Percentiles rank a stretch among this genome's conserved stretches.
phyloP scores from a whole-genome alignment of 768 basidiomycete genomes.

The Myochromella boudieri region DNA sequence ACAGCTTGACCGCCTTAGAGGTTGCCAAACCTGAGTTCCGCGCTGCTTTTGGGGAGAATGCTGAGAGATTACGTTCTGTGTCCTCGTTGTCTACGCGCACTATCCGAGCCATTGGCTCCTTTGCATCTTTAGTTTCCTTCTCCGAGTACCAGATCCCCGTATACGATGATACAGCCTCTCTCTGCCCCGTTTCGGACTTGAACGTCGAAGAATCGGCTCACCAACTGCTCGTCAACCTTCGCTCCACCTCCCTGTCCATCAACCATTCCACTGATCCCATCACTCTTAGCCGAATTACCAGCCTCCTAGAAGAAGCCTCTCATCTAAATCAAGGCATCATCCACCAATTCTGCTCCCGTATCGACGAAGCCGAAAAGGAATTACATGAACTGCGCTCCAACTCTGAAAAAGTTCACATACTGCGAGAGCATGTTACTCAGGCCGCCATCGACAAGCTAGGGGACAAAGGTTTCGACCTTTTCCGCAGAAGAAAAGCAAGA shows the following conservation, averaged over 20 bases:
- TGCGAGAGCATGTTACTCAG: slow-evolving; percentile 43
- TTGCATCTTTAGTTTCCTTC: slow-evolving; percentile 50
- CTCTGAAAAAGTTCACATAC: slow-evolving; percentile 40
- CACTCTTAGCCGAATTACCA: slow-evolving; percentile 43
- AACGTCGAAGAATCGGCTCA: slow-evolving; percentile 45
- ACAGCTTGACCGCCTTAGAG: slow-evolving; percentile 64
- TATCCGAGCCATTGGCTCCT: slow-evolving; percentile 47
- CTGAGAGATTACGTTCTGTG: slow-evolving; percentile 43
- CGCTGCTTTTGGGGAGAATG: slow-evolving; percentile 55
- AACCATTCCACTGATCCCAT: slow-evolving; percentile 35
- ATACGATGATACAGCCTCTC: slow-evolving; percentile 30
- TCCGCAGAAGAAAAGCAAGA: slow-evolving; percentile 38
- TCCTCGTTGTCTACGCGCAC: slow-evolving; percentile 59
- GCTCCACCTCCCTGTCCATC: slow-evolving; percentile 43
- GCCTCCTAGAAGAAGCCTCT: slow-evolving; percentile 46
- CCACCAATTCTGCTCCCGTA: slow-evolving; percentile 49
- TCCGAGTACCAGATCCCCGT: slow-evolving; percentile 30
- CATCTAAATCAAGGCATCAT: slow-evolving; percentile 47
- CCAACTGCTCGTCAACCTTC: slow-evolving; percentile 55
- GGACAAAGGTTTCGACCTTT: slow-evolving; percentile 31
- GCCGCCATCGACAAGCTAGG: slow-evolving; percentile 46
- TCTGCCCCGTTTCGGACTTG: slow-evolving; percentile 38
- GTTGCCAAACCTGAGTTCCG: slow-evolving; percentile 69
- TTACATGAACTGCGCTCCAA: slow-evolving; percentile 45
- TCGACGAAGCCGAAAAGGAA: slow-evolving; percentile 51